Evolutionary conservation across 306 rosid genomes (phyloP).

Genomic region (Quercus variabilis): DNA sequence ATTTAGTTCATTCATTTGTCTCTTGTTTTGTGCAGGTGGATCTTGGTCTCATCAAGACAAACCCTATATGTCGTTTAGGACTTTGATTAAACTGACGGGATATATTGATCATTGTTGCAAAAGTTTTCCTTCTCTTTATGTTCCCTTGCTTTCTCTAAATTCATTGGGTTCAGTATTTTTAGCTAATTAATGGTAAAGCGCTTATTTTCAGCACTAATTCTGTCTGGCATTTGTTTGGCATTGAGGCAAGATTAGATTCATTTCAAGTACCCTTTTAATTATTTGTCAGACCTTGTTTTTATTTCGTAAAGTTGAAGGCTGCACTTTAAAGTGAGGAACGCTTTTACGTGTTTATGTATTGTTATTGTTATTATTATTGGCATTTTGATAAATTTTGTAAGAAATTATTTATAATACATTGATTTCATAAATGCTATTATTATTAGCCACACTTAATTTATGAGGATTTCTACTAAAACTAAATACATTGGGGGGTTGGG

Average conservation of each 20-base stretch:
- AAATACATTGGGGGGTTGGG: too few species aligned
- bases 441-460: too few species aligned
- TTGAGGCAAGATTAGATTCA: background rate
- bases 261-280: background rate
- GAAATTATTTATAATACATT: too few species aligned
- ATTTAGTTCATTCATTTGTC: background rate
- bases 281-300: background rate
- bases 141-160: background rate
- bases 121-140: background rate
- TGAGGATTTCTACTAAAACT: too few species aligned
- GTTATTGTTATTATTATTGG: too few species aligned
- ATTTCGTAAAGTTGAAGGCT: background rate
- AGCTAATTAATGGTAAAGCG: background rate
- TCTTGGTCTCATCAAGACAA: slow-evolving; percentile 84
- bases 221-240: background rate
- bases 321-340: background rate
- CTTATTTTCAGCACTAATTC: background rate
- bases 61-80: slow-evolving; percentile 82
- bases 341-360: too few species aligned
- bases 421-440: too few species aligned
- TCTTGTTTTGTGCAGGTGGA: slow-evolving; percentile 55
- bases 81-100: slow-evolving; percentile 20
- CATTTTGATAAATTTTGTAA: too few species aligned
- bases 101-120: background rate
- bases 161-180: background rate